These are phyloP conservation scores for Leishmania lainsoni DNA, from an alignment of 208 protist species.

Conservation along the genomic window DNA sequence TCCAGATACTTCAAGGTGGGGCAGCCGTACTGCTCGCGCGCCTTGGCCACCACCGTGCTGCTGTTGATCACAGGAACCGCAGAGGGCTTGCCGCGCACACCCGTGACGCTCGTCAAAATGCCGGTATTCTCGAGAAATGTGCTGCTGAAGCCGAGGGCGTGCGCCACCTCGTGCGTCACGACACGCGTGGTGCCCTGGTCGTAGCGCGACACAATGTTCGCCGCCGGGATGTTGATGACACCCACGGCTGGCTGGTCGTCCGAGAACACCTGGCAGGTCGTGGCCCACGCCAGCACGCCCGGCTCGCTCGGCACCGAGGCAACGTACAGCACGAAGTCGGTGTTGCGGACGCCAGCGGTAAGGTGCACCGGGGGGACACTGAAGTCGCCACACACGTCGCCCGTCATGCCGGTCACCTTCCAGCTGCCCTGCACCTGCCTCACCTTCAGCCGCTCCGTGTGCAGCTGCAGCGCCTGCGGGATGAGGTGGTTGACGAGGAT, in stretches of 20 bases:
- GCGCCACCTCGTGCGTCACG: conserved; percentile 79
- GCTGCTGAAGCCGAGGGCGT: conserved; percentile 80
- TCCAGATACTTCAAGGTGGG: conserved; percentile 50
- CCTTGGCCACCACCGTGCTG: neutral
- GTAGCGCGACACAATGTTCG: conserved; percentile 15
- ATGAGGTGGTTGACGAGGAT: too few relatives aligned
- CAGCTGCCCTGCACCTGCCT: conserved; percentile 14
- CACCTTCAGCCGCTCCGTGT: conserved; percentile 37
- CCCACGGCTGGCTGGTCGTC: conserved; percentile 36
- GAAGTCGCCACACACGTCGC: neutral
- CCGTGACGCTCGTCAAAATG: conserved; percentile 9
- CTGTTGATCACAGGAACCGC: conserved; percentile 6
- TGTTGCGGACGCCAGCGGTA: conserved; percentile 39
- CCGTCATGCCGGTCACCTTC: conserved; percentile 13
- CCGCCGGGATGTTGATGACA: conserved; percentile 53
- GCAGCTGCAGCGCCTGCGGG: too few relatives aligned
- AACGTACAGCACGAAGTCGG: conserved; percentile 77
- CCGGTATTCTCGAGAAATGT: conserved; percentile 11
- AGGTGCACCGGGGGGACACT: conserved; percentile 25
- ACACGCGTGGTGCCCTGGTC: conserved; percentile 19
- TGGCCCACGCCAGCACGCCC: conserved; percentile 42
- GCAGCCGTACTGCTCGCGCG: conserved; percentile 56
- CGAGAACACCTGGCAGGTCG: conserved; percentile 34
- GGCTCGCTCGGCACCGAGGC: conserved; percentile 29
- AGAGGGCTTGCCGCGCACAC: neutral